phyloP scores from a whole-genome alignment of 192 early-diverging fungal species.

The Coemansia sp. region DNA sequence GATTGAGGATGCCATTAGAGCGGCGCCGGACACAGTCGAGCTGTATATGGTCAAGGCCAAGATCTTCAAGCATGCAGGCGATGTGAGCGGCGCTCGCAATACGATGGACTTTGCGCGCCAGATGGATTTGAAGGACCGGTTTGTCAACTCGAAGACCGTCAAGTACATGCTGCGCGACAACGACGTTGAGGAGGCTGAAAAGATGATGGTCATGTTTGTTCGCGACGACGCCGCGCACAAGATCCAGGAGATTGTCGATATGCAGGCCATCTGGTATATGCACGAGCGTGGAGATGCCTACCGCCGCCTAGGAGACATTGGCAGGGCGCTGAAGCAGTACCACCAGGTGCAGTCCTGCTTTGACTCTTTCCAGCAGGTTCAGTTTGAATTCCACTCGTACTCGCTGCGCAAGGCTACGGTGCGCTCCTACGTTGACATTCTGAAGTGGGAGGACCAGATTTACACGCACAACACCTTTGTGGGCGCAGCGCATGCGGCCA shows the following conservation, averaged over 20 bases:
- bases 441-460: slow-evolving; percentile 77
- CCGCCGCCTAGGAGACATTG: slow-evolving; percentile 63
- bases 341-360: slow-evolving; percentile 83
- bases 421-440: slow-evolving; percentile 78
- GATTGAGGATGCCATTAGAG: slow-evolving; percentile 79
- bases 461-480: slow-evolving; percentile 69
- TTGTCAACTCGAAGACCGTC: slow-evolving; percentile 88
- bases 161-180: slow-evolving; percentile 91
- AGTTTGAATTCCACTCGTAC: slow-evolving; percentile 97
- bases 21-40: slow-evolving; percentile 90
- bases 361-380: slow-evolving; percentile 80
- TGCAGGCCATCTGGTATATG: slow-evolving; percentile 93
- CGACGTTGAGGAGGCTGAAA: slow-evolving; percentile 80
- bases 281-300: slow-evolving; percentile 75
- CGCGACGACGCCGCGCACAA: slow-evolving; percentile 62
- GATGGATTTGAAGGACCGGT: slow-evolving; percentile 91
- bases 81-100: slow-evolving; percentile 65
- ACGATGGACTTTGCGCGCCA: slow-evolving; percentile 84
- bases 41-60: slow-evolving; percentile 90
- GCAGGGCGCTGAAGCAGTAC: slow-evolving; percentile 84
- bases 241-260: slow-evolving; percentile 77
- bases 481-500: slow-evolving; percentile 71
- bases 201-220: slow-evolving; percentile 76
- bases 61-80: slow-evolving; percentile 90
- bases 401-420: slow-evolving; percentile 86